phyloP scores from a whole-genome alignment of 345 rosid species.

The Salix suchowensis region DNA sequence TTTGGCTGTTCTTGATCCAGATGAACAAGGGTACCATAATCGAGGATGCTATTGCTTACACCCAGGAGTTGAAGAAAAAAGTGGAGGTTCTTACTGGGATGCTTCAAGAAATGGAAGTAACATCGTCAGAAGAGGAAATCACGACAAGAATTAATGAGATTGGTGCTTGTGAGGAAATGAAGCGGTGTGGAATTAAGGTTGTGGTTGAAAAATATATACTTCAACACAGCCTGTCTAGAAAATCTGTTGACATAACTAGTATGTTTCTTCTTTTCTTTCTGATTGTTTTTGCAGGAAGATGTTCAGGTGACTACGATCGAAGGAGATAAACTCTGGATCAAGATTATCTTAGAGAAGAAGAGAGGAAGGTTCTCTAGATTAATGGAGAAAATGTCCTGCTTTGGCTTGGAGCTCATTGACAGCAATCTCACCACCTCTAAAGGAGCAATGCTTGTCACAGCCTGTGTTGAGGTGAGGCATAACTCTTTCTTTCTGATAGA shows the following conservation, averaged over 20 bases:
- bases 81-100: slow-evolving; percentile 44
- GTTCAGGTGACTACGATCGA: slow-evolving; percentile 49
- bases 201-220: background rate
- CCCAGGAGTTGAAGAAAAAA: slow-evolving; percentile 45
- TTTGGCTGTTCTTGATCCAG: slow-evolving; percentile 23
- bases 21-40: slow-evolving; percentile 80
- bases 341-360: slow-evolving; percentile 54
- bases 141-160: slow-evolving; percentile 16
- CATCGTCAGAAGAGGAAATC: slow-evolving; percentile 19
- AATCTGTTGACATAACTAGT: background rate
- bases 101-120: slow-evolving; percentile 54
- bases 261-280: background rate
- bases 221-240: background rate
- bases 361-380: slow-evolving; percentile 51
- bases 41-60: slow-evolving; percentile 81
- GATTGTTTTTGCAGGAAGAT: slow-evolving; percentile 40
- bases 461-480: slow-evolving; percentile 45
- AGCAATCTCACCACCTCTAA: slow-evolving; percentile 44
- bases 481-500: too few relatives aligned
- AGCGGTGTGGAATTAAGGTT: slow-evolving; percentile 51
- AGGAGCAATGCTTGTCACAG: slow-evolving; percentile 53
- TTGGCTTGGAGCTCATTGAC: slow-evolving; percentile 59
- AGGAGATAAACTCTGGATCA: slow-evolving; percentile 60
- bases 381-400: slow-evolving; percentile 46
- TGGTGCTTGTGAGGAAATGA: slow-evolving; percentile 41